A percentile compares a stretch with the other conserved stretches of the same genome.
Evolutionary conservation across 2,329 filamentous ascomycete species (phyloP).

Genomic region (Colletotrichum tropicale): DNA sequence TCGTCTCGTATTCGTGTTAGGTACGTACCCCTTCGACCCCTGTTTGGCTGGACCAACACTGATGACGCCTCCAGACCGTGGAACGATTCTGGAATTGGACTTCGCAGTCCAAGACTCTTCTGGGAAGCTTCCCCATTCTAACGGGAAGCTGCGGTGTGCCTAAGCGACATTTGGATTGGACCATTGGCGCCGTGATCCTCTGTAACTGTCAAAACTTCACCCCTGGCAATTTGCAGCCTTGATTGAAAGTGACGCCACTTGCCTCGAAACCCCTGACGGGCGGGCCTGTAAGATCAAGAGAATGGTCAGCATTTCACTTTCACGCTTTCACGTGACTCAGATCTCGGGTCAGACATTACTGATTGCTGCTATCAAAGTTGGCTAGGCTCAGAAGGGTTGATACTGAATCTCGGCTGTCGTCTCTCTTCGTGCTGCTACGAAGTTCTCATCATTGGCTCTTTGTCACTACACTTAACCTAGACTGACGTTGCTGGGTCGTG

Average conservation of each 20-base stretch:
- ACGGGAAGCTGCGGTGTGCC: background rate
- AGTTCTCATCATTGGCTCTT: background rate
- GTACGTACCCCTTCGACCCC: background rate
- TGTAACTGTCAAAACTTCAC: background rate
- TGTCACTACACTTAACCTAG: background rate
- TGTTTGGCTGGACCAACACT: background rate
- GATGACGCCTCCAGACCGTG: background rate
- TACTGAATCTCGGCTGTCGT: background rate
- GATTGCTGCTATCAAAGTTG: background rate
- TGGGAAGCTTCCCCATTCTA: background rate
- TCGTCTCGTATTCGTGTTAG: background rate
- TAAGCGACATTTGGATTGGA: background rate
- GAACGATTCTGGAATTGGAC: background rate
- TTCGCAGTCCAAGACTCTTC: background rate
- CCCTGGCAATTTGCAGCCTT: background rate
- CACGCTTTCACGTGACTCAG: background rate
- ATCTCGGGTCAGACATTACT: background rate
- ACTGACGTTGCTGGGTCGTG: background rate
- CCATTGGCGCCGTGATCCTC: background rate
- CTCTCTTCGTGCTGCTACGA: background rate
- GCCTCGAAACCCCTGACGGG: background rate
- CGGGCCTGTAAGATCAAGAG: background rate
- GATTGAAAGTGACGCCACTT: background rate
- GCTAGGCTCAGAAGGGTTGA: background rate
- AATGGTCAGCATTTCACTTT: background rate